These are phyloP conservation scores for Dicorynia guianensis DNA, from an alignment of 306 rosid species.

Conservation along the genomic window DNA sequence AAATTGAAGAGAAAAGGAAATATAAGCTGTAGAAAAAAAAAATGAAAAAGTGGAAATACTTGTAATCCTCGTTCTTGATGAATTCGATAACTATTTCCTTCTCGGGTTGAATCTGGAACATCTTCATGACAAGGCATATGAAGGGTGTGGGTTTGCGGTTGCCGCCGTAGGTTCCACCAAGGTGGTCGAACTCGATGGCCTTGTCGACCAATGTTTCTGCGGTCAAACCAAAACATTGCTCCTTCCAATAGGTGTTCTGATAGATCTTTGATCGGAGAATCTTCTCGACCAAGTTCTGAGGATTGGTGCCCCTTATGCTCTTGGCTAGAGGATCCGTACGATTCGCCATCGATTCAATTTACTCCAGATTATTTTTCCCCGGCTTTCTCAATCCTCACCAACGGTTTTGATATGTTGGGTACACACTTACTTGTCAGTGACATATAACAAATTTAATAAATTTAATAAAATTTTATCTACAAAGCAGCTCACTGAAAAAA, in stretches of 20 bases:
- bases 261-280: conserved; percentile 93
- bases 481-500: too few relatives aligned
- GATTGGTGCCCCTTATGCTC: conserved; percentile 94
- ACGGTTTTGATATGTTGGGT: too few relatives aligned
- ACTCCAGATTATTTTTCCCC: too few relatives aligned
- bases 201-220: conserved; percentile 97
- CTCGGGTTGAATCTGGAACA: conserved; percentile 99
- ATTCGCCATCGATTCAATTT: conserved; percentile 68
- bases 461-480: too few relatives aligned
- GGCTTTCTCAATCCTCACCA: too few relatives aligned
- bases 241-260: conserved; percentile 96
- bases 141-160: conserved; percentile 94
- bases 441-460: too few relatives aligned
- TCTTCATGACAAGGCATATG: conserved; percentile 96
- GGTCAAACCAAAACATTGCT: conserved; percentile 94
- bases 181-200: conserved; percentile 97
- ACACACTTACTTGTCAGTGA: too few relatives aligned
- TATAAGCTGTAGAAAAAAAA: neutral
- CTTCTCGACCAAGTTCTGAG: conserved; percentile 94
- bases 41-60: conserved; percentile 45
- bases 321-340: conserved; percentile 97
- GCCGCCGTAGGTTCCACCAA: conserved; percentile 93
- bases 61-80: conserved; percentile 93
- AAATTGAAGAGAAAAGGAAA: too few relatives aligned
- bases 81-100: conserved; percentile 97